Evolutionary conservation across 1,284 basidiomycete genomes (phyloP), one percentile per base, ranked within the genome.

Genomic region (Porogramme epimiltina): DNA sequence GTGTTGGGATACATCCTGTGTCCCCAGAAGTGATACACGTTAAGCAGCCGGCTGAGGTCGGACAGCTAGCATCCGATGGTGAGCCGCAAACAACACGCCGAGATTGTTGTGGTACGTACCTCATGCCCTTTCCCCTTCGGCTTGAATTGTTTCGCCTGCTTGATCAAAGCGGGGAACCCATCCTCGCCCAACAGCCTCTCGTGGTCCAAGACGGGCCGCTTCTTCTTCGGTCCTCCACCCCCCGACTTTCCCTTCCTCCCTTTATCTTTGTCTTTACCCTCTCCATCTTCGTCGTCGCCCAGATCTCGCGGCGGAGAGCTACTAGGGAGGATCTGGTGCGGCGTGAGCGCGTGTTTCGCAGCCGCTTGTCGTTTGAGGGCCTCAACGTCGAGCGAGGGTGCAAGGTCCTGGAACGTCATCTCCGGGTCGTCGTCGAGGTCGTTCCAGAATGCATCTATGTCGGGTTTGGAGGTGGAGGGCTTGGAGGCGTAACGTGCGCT

Each of bases 1-100:
- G 82, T 87, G 65, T 89, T 92, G 2, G 95, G 94, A 65, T 89
- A 95, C 79, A 98, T 80, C 59, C 81, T 81, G 69, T 97, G 95
- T 2, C 92, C 80, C 95, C 95, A 98, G 62, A 94, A 88, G 62
- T 93, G 92, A 66, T 97, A 97, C 47, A 89, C 73, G 58, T 87
- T 82, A 48, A 97, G 74, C 16, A 97, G 70, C 28, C 87, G 77
- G 56, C 82, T 82, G 33, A 98, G 78, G 67, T 98, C 94, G 48
- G 80, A 70, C 20, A 75, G 75, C 93, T 95, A 62, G n/a, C n/a
- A n/a, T 52, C 28, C 51, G 24, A 22, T 31, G 5, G 26, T 44
- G 22, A 51, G 18, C 10, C 28, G 31, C 9, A 42, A 54, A 16
- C 22, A 19, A 28, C 19, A 55, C 13, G 36, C 0, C 42, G 16